These are phyloP conservation scores for Cryptococcus hybrid DNA, from an alignment of 1,284 basidiomycete species.

Conservation along the genomic window DNA sequence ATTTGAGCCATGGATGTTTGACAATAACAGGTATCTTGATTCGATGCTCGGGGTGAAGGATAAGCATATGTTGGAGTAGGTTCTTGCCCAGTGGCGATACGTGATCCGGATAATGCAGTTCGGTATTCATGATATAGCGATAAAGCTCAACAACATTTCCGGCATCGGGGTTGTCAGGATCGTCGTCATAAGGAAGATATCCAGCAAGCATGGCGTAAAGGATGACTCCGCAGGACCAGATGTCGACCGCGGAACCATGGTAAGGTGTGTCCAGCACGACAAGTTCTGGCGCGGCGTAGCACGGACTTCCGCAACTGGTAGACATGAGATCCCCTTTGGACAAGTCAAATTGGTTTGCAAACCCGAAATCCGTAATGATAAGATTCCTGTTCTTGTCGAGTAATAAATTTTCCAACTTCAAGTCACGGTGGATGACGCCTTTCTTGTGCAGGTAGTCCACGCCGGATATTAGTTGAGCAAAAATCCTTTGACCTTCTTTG, in stretches of 20 bases:
- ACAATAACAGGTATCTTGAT: constrained; percentile 73
- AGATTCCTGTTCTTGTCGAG: constrained; percentile 97
- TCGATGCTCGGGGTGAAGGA: constrained; percentile 72
- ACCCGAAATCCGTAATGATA: constrained; percentile 99
- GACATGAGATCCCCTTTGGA: constrained; percentile 95
- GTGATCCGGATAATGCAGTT: constrained; percentile 91
- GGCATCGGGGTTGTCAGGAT: constrained; percentile 97
- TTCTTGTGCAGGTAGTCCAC: constrained; percentile 99
- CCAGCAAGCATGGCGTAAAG: constrained; percentile 99
- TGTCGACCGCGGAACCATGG: constrained; percentile 97
- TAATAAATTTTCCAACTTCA: constrained; percentile 97
- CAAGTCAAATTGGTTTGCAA: constrained; percentile 96
- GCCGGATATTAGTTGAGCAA: constrained; percentile 97
- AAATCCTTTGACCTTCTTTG: constrained; percentile 91
- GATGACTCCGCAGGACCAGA: constrained; percentile 99
- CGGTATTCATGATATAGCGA: constrained; percentile 97
- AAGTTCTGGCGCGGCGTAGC: constrained; percentile 98
- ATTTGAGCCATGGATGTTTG: constrained; percentile 76
- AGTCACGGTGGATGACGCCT: constrained; percentile 98
- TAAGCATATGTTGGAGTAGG: constrained; percentile 77
- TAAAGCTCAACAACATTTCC: constrained; percentile 99
- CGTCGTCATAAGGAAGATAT: constrained; percentile 99
- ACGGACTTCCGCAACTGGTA: constrained; percentile 94
- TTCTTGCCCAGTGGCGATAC: constrained; percentile 75
- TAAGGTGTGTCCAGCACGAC: constrained; percentile 98